A percentile compares a stretch with the other conserved stretches of the same genome.
These are phyloP conservation scores for Neurospora intermedia DNA, from an alignment of 495 filamentous ascomycete species.

Conservation along the genomic window DNA sequence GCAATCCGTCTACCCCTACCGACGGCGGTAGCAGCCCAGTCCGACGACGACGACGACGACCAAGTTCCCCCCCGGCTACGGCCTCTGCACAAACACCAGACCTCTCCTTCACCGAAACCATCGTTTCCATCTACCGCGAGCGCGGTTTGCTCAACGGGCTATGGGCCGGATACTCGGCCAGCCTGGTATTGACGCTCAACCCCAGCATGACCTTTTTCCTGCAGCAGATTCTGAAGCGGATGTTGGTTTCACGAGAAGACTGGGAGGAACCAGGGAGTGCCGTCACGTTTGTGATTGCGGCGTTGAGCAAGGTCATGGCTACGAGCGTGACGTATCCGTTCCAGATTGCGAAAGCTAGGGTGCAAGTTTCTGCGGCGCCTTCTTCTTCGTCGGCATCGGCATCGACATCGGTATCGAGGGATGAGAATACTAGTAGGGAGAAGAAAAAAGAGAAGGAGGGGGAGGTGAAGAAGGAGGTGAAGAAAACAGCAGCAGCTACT, in stretches of 20 bases:
- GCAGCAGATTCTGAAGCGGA: constrained; percentile 56
- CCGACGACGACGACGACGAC: background rate
- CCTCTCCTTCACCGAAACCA: constrained; percentile 46
- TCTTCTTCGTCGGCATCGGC: background rate
- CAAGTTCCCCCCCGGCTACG: background rate
- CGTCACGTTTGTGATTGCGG: constrained; percentile 57
- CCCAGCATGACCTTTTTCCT: constrained; percentile 80
- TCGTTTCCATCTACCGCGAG: constrained; percentile 52
- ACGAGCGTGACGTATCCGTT: constrained; percentile 79
- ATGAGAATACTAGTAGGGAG: constrained; percentile 4
- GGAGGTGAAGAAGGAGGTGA: background rate
- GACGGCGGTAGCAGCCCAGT: background rate
- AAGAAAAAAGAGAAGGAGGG: background rate
- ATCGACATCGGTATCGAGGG: constrained; percentile 4
- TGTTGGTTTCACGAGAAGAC: constrained; percentile 38
- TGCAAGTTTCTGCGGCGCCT: constrained; percentile 43
- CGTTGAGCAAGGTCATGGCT: constrained; percentile 69
- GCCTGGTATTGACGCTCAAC: constrained; percentile 71
- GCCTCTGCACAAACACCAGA: constrained; percentile 4
- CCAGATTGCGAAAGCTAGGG: constrained; percentile 66
- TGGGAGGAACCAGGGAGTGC: constrained; percentile 40
- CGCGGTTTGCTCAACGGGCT: constrained; percentile 62
- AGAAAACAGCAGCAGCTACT: background rate
- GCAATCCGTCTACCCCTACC: background rate
- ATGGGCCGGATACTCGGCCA: constrained; percentile 86